phyloP scores from a whole-genome alignment of 257 asterid species.

The Solanum dulcamara region DNA sequence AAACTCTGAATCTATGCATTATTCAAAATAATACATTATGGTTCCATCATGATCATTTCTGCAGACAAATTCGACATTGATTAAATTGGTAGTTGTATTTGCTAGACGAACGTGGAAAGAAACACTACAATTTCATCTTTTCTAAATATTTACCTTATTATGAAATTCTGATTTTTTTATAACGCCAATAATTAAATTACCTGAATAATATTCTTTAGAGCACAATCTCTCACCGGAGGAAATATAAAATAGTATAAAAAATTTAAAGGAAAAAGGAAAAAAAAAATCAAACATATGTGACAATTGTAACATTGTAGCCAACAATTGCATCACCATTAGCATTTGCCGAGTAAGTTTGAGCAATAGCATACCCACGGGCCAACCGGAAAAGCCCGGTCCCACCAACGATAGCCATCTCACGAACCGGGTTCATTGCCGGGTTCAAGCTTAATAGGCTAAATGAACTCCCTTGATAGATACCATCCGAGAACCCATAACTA shows the following conservation, averaged over 20 bases:
- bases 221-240: not conserved
- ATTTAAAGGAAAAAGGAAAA: not conserved
- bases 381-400: constrained; percentile 77
- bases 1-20: not conserved
- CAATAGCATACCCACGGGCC: constrained; percentile 69
- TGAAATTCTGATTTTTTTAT: not conserved
- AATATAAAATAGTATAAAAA: not conserved
- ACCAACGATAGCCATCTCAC: constrained; percentile 81
- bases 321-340: constrained; percentile 24
- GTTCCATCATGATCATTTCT: not conserved
- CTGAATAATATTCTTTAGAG: not conserved
- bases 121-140: not conserved
- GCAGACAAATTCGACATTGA: not conserved
- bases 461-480: constrained; percentile 56
- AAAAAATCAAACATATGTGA: not conserved
- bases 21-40: not conserved
- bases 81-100: not conserved
- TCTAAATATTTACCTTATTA: not conserved
- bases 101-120: not conserved
- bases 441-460: constrained; percentile 62
- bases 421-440: constrained; percentile 20
- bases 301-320: constrained; percentile 26
- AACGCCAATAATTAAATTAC: not conserved
- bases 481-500: constrained; percentile 48
- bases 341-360: constrained; percentile 30